These are phyloP conservation scores for Fraxinus pennsylvanica DNA, from an alignment of 257 asterid species.

Conservation along the genomic window DNA sequence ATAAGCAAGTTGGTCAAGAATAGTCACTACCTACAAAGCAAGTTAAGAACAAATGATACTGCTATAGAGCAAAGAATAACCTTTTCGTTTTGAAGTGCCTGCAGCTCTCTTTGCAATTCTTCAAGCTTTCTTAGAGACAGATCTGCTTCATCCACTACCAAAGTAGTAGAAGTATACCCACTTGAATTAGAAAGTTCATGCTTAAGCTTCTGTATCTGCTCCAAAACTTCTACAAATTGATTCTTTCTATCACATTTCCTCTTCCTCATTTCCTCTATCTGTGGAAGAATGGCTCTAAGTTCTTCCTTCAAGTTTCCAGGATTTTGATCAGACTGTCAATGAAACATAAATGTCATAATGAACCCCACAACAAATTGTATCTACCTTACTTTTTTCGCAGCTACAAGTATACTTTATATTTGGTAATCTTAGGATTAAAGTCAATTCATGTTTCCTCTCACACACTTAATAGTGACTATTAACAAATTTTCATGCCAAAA, in stretches of 20 bases:
- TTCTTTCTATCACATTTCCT: conserved; percentile 71
- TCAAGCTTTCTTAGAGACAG: conserved; percentile 78
- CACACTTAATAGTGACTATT: neutral
- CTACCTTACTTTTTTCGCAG: neutral
- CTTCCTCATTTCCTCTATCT: conserved; percentile 86
- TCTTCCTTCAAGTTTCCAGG: conserved; percentile 80
- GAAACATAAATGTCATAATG: neutral
- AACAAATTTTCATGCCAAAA: conserved; percentile 9
- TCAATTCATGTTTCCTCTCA: neutral
- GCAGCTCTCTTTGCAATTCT: conserved; percentile 74
- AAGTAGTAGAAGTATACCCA: conserved; percentile 32
- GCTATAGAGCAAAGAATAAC: conserved; percentile 33
- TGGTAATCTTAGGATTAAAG: neutral
- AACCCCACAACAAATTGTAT: neutral
- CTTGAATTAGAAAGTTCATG: conserved; percentile 54
- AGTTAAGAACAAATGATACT: conserved; percentile 2
- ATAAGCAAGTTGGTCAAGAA: conserved; percentile 21
- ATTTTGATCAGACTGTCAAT: conserved; percentile 67
- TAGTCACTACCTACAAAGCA: neutral
- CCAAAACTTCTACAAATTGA: conserved; percentile 64
- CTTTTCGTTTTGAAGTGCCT: conserved; percentile 83
- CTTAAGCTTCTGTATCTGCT: conserved; percentile 63
- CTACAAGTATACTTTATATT: neutral
- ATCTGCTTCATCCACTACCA: conserved; percentile 68
- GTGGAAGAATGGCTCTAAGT: conserved; percentile 71